These are phyloP conservation scores for Secale cereale DNA, from an alignment of 176 grass and related monocot species.

Conservation along the genomic window DNA sequence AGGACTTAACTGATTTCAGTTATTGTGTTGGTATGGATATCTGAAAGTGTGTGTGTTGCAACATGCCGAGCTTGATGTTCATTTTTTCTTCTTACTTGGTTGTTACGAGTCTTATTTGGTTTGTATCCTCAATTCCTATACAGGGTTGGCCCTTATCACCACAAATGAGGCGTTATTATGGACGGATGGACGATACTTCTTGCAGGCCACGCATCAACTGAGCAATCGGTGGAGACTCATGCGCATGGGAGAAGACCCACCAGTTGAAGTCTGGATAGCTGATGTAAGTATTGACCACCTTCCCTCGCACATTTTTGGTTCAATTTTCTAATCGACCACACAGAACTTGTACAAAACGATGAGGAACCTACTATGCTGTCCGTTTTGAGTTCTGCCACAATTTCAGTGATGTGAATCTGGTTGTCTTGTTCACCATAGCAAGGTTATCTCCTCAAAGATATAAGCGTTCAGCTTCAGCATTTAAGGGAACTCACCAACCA, in stretches of 20 bases:
- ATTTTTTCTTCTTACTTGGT: not conserved
- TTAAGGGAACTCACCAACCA: not conserved
- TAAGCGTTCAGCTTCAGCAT: not conserved
- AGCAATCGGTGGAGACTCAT: conserved; percentile 78
- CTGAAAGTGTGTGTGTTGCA: not conserved
- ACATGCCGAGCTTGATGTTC: not conserved
- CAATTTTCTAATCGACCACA: not conserved
- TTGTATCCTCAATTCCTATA: conserved; percentile 6
- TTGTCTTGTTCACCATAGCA: not conserved
- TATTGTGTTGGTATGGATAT: not conserved
- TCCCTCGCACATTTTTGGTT: not conserved
- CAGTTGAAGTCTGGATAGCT: conserved; percentile 75
- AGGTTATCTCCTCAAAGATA: not conserved
- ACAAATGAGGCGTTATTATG: conserved; percentile 83
- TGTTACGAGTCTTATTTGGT: conserved; percentile 1
- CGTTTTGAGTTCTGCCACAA: conserved; percentile 17
- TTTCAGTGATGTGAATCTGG: not conserved
- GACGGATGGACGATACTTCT: conserved; percentile 97
- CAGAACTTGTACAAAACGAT: not conserved
- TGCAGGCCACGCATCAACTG: conserved; percentile 81
- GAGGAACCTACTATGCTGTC: not conserved
- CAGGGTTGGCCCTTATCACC: conserved; percentile 96
- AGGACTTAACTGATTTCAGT: not conserved
- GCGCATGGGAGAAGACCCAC: conserved; percentile 93
- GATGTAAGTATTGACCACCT: conserved; percentile 48